Evolutionary conservation across 2,329 filamentous ascomycete species (phyloP), one percentile per base, ranked within the genome.

Genomic region (Fusarium metavorans): DNA sequence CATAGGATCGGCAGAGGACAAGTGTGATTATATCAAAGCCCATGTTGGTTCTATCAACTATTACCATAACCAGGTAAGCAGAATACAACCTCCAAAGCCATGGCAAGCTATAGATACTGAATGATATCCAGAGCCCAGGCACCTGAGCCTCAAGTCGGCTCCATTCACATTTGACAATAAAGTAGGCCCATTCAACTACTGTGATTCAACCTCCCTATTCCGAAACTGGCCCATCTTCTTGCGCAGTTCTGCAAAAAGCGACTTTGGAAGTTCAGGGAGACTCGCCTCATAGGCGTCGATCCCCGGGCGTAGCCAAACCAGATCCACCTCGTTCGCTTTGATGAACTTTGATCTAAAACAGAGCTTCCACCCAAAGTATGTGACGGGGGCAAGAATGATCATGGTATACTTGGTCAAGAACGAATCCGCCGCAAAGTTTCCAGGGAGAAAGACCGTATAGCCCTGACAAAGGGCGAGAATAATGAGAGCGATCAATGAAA

Each of bases 401-500:
- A 56, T 56, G 27, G 30, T 54, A 20, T 35, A 56, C 25, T 32
- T 54, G 9, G 50, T 54, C 13, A 54, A 20, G 50, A 54, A 54
- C 9, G 27, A 32, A 32, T 34, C 50, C 11, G 50, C 16, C 27
- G 50, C 30, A 32, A 54, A 54, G 13, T 54, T 54, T 30, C 50
- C 50, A 54, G 50, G 50, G 13, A 54, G 50, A 54, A 54, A 54
- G 8, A 54, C 50, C 6, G 27, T 34, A 11, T 54, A 32, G 8
- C 50, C 50, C 50, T 54, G 50, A 4, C 9, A 11, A 14, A 30
- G 2, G 10, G 50, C 50, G 16, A 54, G 6, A 9, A 32, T 32
- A n/a, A 54, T 18, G 18, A 54, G 50, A 4, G 13, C 10, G 9
- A 32, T 13, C 16, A 54, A n/a, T 20, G 25, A n/a, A 54, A 81